Evolutionary conservation across 805 yeast species (phyloP).

Genomic region (Saccharomycopsis sp.): DNA sequence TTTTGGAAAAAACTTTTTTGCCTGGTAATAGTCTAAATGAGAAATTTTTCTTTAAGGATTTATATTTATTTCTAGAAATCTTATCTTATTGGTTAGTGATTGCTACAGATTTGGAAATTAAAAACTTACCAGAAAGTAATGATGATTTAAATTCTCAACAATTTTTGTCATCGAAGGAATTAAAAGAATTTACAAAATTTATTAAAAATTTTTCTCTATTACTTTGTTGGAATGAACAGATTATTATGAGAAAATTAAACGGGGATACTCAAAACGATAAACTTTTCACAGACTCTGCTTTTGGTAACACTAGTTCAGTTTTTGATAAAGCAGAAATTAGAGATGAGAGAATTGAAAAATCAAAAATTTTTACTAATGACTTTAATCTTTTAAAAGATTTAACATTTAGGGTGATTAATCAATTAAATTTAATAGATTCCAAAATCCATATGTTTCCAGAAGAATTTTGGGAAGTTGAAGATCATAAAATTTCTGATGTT

Average conservation of each 20-base stretch:
- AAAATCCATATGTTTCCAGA: conserved; percentile 41
- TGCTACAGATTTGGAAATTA: conserved; percentile 52
- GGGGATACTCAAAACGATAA: no score
- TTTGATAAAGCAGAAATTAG: neutral
- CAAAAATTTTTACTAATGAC: conserved; percentile 1
- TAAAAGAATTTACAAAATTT: conserved; percentile 33
- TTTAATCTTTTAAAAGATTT: conserved; percentile 23
- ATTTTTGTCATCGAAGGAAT: conserved; percentile 32
- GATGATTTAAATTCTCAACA: no score
- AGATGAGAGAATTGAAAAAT: neutral
- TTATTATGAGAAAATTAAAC: neutral
- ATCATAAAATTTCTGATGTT: conserved; percentile 25
- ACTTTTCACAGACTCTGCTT: neutral
- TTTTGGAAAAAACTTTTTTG: conserved; percentile 6
- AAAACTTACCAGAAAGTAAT: conserved; percentile 2
- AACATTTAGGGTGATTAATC: conserved; percentile 47
- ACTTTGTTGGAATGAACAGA: conserved; percentile 30
- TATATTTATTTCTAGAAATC: conserved; percentile 47
- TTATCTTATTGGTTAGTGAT: conserved; percentile 58
- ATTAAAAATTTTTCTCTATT: conserved; percentile 41
- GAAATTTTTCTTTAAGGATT: conserved; percentile 23
- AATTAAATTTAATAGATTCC: conserved; percentile 56
- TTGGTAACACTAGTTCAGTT: neutral
- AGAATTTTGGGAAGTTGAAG: conserved; percentile 43
- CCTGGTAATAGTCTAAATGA: neutral